These are phyloP conservation scores for Ceratocystis lukuohia DNA, from an alignment of 2,329 filamentous ascomycete genomes.

Conservation along the genomic window DNA sequence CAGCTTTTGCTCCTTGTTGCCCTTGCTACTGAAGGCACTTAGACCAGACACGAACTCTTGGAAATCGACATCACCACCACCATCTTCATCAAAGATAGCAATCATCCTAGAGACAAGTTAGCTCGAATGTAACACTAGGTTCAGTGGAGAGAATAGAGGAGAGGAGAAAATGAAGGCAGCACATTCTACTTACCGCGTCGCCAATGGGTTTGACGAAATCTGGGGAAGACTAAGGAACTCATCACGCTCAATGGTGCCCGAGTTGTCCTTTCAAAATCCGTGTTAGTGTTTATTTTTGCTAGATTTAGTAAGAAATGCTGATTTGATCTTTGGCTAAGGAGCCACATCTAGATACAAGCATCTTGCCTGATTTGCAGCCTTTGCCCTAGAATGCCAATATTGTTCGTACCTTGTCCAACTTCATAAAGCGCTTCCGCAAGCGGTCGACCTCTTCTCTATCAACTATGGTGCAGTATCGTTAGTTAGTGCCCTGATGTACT, in stretches of 20 bases:
- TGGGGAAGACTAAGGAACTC: conserved; percentile 95
- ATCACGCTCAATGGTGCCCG: conserved; percentile 94
- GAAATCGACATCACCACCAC: conserved; percentile 94
- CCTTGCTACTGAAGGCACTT: conserved; percentile 91
- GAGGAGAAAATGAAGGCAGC: background rate
- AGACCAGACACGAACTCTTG: conserved; percentile 95
- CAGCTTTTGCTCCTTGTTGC: conserved; percentile 98
- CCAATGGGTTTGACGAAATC: conserved; percentile 93
- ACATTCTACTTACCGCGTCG: conserved; percentile 54
- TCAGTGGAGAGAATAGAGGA: background rate
- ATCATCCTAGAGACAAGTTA: conserved; percentile 58
- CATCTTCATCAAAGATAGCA: conserved; percentile 97
- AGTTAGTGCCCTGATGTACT: conserved; percentile 73
- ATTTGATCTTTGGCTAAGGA: no score
- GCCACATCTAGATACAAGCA: background rate
- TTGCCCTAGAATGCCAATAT: background rate
- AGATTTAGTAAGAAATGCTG: no score
- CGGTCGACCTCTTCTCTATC: conserved; percentile 95
- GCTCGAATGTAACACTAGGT: background rate
- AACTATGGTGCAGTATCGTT: conserved; percentile 40
- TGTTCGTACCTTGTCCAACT: conserved; percentile 75
- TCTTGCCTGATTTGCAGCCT: background rate
- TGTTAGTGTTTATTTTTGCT: background rate
- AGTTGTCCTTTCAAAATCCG: conserved; percentile 63
- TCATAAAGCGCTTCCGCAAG: conserved; percentile 96